phyloP scores from a whole-genome alignment of 129 eudicot species.

The Lactuca saligna region DNA sequence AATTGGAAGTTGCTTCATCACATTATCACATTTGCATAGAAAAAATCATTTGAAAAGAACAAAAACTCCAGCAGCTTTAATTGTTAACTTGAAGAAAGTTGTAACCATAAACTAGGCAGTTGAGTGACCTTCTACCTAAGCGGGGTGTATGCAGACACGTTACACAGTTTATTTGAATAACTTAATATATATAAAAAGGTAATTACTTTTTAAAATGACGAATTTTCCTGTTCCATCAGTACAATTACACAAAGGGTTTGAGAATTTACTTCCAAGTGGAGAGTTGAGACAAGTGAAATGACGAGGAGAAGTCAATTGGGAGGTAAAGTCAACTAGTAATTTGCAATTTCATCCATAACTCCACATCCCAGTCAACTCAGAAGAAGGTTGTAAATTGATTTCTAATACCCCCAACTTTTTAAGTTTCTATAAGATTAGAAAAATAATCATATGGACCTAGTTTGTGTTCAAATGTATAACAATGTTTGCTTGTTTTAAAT shows the following conservation, averaged over 20 bases:
- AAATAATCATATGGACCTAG: slow-evolving; percentile 5
- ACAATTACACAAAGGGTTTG: background rate
- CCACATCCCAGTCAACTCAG: background rate
- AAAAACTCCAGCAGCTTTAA: slow-evolving; percentile 3
- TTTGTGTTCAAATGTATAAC: slow-evolving; percentile 1
- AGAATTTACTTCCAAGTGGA: slow-evolving; percentile 1
- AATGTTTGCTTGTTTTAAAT: slow-evolving; percentile 1
- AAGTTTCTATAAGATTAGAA: background rate
- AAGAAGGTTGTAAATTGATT: slow-evolving; percentile 17
- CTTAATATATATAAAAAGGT: background rate
- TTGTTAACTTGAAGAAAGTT: slow-evolving; percentile 2
- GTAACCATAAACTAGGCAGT: slow-evolving; percentile 1
- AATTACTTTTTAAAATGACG: slow-evolving; percentile 1
- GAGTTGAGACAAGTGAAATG: slow-evolving; percentile 1
- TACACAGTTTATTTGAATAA: background rate
- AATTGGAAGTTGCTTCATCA: slow-evolving; percentile 11
- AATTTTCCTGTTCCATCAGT: slow-evolving; percentile 12
- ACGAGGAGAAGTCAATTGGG: background rate
- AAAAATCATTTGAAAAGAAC: slow-evolving; percentile 8
- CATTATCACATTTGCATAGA: slow-evolving; percentile 14
- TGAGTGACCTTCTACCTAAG: slow-evolving; percentile 13
- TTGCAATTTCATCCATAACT: slow-evolving; percentile 9
- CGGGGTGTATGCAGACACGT: background rate
- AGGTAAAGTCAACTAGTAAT: background rate
- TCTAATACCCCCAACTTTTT: background rate